phyloP scores from a whole-genome alignment of 1,139 yeast genomes.

The Kodamaea sp. region DNA sequence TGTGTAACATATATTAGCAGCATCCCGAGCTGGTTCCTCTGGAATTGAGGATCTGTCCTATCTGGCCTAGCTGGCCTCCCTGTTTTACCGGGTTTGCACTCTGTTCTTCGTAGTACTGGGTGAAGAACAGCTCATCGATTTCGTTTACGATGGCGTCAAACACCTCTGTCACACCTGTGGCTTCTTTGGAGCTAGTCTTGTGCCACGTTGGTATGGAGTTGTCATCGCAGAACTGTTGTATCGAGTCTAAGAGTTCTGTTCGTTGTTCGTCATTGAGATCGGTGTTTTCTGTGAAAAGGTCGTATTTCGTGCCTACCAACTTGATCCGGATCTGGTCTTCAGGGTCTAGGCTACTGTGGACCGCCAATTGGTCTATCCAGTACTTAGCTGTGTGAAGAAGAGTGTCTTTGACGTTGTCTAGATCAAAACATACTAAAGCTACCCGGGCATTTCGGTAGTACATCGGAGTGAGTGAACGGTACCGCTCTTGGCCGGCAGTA shows the following conservation, averaged over 20 bases:
- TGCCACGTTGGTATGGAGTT: conserved; percentile 18
- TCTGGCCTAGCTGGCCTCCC: conserved; percentile 4
- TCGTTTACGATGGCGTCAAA: conserved; percentile 43
- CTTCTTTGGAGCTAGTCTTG: conserved; percentile 50
- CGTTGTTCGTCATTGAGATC: neutral
- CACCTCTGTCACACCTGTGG: conserved; percentile 42
- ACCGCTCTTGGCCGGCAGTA: conserved; percentile 53
- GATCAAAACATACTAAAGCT: conserved; percentile 39
- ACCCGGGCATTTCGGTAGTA: conserved; percentile 45
- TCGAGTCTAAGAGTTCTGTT: conserved; percentile 1
- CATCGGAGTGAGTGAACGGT: conserved; percentile 50
- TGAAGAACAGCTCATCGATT: conserved; percentile 37
- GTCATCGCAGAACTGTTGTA: conserved; percentile 10
- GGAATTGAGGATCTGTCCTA: conserved; percentile 3
- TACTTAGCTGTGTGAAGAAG: conserved; percentile 39
- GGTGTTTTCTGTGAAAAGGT: conserved; percentile 6
- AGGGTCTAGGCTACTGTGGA: conserved; percentile 23
- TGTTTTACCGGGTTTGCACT: conserved; percentile 1
- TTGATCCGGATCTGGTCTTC: conserved; percentile 18
- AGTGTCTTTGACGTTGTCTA: conserved; percentile 33
- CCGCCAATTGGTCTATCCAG: conserved; percentile 46
- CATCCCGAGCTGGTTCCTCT: conserved; percentile 4
- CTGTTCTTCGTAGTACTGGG: conserved; percentile 6
- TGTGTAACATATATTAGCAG: no score
- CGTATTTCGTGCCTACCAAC: conserved; percentile 18